These are phyloP conservation scores for Haplosporangium sp. DNA, from an alignment of 371 early-diverging fungal genomes.

Conservation along the genomic window DNA sequence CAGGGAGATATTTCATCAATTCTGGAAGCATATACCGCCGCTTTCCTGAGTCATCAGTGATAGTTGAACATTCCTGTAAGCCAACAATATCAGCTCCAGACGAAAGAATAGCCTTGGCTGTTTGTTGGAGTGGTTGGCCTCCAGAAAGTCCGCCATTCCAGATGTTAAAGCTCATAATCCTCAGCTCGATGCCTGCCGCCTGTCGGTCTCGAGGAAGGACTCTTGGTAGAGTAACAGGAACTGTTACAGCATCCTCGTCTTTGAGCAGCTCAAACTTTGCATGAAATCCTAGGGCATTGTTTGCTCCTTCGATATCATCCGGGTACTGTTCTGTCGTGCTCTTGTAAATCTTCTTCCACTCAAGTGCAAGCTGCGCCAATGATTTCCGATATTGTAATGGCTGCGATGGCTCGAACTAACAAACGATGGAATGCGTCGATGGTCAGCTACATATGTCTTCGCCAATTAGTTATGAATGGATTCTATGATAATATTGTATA, in stretches of 20 bases:
- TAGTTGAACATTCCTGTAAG: constrained; percentile 51
- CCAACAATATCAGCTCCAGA: constrained; percentile 56
- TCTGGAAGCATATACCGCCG: constrained; percentile 51
- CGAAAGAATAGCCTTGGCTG: constrained; percentile 48
- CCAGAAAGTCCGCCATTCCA: constrained; percentile 52
- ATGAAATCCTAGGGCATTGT: constrained; percentile 46
- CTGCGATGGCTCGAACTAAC: constrained; percentile 29
- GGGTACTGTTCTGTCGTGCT: constrained; percentile 11
- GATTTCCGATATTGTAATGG: constrained; percentile 29
- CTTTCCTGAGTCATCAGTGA: constrained; percentile 9
- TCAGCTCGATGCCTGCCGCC: constrained; percentile 36
- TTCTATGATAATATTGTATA: neutral
- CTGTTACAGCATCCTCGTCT: constrained; percentile 5
- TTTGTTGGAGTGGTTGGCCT: constrained; percentile 24
- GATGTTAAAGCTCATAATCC: constrained; percentile 51
- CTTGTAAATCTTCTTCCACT: constrained; percentile 43
- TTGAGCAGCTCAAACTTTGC: constrained; percentile 35
- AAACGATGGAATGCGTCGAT: neutral
- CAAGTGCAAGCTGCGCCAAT: constrained; percentile 35
- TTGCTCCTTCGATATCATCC: constrained; percentile 45
- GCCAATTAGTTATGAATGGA: neutral
- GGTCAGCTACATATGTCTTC: neutral
- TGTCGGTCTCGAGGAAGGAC: constrained; percentile 38
- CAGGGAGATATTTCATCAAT: constrained; percentile 43
- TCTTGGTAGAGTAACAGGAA: constrained; percentile 34